These are phyloP conservation scores for Nematocida sp. DNA, from an alignment of 371 early-diverging fungal genomes.

Conservation along the genomic window DNA sequence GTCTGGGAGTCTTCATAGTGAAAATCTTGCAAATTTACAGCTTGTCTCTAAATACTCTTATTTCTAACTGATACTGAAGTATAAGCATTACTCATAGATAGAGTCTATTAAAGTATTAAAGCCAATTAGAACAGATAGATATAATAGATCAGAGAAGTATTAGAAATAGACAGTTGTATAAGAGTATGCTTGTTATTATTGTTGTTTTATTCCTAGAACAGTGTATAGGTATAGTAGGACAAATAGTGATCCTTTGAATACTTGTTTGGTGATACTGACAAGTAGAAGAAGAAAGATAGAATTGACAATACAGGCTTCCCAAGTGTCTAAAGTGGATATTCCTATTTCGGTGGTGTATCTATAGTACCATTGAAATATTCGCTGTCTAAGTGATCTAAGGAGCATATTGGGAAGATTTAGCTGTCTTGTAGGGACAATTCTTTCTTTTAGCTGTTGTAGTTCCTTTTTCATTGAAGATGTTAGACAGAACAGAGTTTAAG, in stretches of 20 bases:
- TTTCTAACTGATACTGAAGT: too few relatives aligned
- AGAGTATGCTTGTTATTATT: neutral
- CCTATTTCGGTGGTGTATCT: conserved; percentile 56
- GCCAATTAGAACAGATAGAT: too few relatives aligned
- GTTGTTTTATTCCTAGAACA: neutral
- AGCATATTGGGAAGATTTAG: conserved; percentile 9
- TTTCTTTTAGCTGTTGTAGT: too few relatives aligned
- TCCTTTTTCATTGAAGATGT: too few relatives aligned
- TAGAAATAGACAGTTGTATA: neutral
- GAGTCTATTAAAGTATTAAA: too few relatives aligned
- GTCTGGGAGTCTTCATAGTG: conserved; percentile 25
- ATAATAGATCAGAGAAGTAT: too few relatives aligned
- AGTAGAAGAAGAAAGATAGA: conserved; percentile 51
- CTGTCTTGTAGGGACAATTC: neutral
- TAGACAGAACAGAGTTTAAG: too few relatives aligned
- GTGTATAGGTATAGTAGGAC: neutral
- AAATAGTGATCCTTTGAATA: neutral
- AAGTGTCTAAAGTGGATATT: conserved; percentile 44
- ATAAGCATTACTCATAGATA: too few relatives aligned
- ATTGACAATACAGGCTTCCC: conserved; percentile 53
- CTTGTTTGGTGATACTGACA: conserved; percentile 41
- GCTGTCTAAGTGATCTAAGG: conserved; percentile 1
- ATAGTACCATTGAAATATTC: conserved; percentile 32
- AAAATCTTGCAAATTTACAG: too few relatives aligned
- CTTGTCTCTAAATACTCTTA: neutral